Conservation (phyloP, 768 basidiomycete genomes). For the Heimioporus sp. region DNA sequence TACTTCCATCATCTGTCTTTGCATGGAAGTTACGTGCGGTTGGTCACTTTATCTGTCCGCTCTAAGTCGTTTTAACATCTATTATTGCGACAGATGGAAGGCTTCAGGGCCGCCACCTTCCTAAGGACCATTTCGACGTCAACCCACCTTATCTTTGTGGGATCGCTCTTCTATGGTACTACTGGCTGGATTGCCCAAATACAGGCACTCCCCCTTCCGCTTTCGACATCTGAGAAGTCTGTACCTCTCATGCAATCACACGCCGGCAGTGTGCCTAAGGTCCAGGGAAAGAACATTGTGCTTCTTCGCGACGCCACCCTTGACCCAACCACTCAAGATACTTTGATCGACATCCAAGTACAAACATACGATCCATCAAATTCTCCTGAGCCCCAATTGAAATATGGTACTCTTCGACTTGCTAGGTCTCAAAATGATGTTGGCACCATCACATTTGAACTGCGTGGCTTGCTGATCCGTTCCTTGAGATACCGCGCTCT, state of each 20-base stretch:
- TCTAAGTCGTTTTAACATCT: neutral
- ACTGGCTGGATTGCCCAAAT: conserved; percentile 9
- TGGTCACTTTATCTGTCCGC: neutral
- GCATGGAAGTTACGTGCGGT: no score
- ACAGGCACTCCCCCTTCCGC: conserved; percentile 12
- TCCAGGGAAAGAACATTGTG: neutral
- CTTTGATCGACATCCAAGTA: conserved; percentile 9
- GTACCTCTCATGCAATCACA: conserved; percentile 10
- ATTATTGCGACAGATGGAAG: neutral
- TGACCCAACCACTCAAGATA: conserved; percentile 8
- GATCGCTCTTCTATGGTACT: neutral
- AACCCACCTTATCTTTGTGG: conserved; percentile 18
- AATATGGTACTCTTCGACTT: neutral
- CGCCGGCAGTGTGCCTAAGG: conserved; percentile 1
- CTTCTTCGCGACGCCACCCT: conserved; percentile 16
- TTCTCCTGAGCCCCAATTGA: neutral
- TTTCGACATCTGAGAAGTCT: neutral
- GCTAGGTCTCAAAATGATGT: neutral
- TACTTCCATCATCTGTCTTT: neutral
- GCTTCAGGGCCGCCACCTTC: neutral
- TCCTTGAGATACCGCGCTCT: neutral
- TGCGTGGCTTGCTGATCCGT: neutral
- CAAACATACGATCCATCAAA: neutral
- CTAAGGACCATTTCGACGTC: conserved; percentile 16
- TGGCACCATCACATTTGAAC: neutral